Evolutionary conservation across 2,329 filamentous ascomycete species (phyloP), one percentile per base, ranked within the genome.

Genomic region (Calcarisporium arbuscula): DNA sequence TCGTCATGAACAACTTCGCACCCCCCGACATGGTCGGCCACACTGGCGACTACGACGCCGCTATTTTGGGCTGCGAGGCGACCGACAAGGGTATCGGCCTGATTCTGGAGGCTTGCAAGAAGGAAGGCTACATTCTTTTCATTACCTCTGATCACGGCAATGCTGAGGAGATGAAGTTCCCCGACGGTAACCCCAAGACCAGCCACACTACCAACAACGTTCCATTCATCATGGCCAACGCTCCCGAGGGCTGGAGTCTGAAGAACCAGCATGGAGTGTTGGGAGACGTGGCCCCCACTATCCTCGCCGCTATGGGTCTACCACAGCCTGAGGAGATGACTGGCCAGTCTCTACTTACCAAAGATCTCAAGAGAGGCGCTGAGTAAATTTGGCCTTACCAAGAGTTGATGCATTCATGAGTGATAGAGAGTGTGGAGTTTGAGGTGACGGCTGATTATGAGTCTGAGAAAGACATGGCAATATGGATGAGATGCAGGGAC

Each of bases 1-100:
- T 98, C 57, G 73, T 98, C 62, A 98, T 98, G 92, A 95, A 96
- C 80, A 98, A 98, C 79, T 96, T 98, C 65, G 92, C 92, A 27
- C 92, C 92, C 27, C 92, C 92, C 14, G 92, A 98, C 68, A 98
- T 98, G 92, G 92, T 98, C 46, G 92, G 92, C 49, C 92, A 98
- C 70, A 98, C 92, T 9, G 92, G 92, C 57, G 88, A 95, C 41
- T 96, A 96, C 66, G 82, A 96, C 52, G 90, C 92, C 19, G 92
- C 92, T 38, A 81, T 98, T 43, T 58, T 92, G 54, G 92, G 81
- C 51, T 82, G 83, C 49, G 72, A 80, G 48, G 81, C 90, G 47
- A 98, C 92, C 10, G 92, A 98, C 63, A 85, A 84, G 69, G 90
- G 85, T 35, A 98, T 98, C 52, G 88, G 87, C 52, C 78, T 82